A percentile compares a stretch with the other conserved stretches of the same genome.
These are phyloP conservation scores for Raddia guianensis DNA, from an alignment of 176 grass and related monocot species.

Conservation along the genomic window DNA sequence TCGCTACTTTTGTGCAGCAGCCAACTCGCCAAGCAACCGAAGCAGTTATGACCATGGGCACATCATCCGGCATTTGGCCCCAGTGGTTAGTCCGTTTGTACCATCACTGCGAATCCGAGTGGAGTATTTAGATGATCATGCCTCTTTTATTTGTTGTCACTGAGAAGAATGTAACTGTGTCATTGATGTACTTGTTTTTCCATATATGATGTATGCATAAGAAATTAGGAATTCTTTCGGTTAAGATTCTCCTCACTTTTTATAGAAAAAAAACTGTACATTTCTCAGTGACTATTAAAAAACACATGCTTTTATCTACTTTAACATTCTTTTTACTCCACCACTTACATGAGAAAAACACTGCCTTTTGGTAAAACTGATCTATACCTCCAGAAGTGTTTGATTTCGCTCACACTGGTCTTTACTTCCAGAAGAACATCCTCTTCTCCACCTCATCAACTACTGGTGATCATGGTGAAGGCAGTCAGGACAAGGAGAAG, in stretches of 20 bases:
- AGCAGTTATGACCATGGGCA: constrained; percentile 27
- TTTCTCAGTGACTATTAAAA: not conserved
- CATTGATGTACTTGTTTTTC: not conserved
- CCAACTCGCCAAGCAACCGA: constrained; percentile 15
- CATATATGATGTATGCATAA: not conserved
- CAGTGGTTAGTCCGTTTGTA: not conserved
- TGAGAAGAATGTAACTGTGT: too few species aligned
- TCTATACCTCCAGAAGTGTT: not conserved
- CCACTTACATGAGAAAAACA: not conserved
- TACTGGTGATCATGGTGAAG: constrained; percentile 31
- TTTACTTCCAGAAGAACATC: constrained; percentile 45
- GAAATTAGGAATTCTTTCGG: not conserved
- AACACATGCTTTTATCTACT: not conserved
- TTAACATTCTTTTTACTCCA: not conserved
- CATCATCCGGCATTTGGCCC: not conserved
- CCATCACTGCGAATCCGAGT: too few species aligned
- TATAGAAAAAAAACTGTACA: not conserved
- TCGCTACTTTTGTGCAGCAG: constrained; percentile 25
- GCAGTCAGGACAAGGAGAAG: constrained; percentile 48
- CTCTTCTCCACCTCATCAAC: constrained; percentile 53
- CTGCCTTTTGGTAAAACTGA: not conserved
- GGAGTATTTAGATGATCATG: too few species aligned
- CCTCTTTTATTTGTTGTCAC: too few species aligned
- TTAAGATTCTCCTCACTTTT: not conserved
- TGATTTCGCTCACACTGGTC: not conserved